phyloP scores from a whole-genome alignment of 257 asterid species.

The Solanum boliviense region DNA sequence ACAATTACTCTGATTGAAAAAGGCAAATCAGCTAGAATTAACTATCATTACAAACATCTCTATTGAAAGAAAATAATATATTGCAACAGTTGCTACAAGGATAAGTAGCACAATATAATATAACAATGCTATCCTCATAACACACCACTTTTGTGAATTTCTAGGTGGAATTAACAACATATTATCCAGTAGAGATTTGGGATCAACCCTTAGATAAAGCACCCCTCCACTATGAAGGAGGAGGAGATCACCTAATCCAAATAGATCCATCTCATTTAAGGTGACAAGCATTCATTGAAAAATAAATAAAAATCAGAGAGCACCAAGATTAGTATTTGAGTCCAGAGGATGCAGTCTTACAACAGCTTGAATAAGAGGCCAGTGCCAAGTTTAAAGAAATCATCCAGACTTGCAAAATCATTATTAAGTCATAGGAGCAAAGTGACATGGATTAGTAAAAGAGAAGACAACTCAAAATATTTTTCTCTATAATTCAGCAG shows the following conservation, averaged over 20 bases:
- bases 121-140: background rate
- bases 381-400: too few species aligned
- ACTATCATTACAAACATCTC: background rate
- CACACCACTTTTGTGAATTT: background rate
- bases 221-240: background rate
- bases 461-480: too few species aligned
- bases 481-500: too few species aligned
- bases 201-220: background rate
- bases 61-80: background rate
- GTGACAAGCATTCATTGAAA: background rate
- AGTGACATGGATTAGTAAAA: too few species aligned
- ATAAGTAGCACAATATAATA: background rate
- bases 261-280: background rate
- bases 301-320: background rate
- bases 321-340: too few species aligned
- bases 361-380: too few species aligned
- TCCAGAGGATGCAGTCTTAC: too few species aligned
- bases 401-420: too few species aligned
- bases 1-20: background rate
- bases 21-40: background rate
- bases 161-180: background rate
- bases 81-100: background rate
- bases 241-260: background rate
- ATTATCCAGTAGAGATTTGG: background rate
- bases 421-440: too few species aligned